A percentile compares a stretch with the other conserved stretches of the same genome.
Conservation (phyloP, 2,329 filamentous ascomycete species). For the Myriosclerotinia scirpicola region DNA sequence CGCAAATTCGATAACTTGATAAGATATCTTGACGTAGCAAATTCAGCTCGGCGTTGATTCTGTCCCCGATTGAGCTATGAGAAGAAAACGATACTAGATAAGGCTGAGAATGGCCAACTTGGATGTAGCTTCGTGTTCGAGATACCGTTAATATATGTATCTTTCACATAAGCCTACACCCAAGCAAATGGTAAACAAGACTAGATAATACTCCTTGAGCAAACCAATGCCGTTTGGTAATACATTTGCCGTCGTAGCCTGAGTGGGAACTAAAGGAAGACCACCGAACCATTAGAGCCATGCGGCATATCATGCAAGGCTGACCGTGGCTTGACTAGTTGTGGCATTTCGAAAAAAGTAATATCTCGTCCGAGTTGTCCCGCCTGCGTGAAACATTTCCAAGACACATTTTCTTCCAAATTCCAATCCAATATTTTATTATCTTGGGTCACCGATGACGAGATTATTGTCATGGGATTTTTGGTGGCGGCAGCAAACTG, state of each 20-base stretch:
- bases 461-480: constrained; percentile 2
- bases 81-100: not conserved
- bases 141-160: constrained; percentile 9
- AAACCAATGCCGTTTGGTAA: constrained; percentile 4
- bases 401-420: not conserved
- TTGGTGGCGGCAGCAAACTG: constrained; percentile 8
- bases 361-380: no score
- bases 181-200: constrained; percentile 8
- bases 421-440: not conserved
- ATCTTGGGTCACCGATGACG: constrained; percentile 2
- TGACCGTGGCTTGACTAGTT: not conserved
- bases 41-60: constrained; percentile 22
- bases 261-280: not conserved
- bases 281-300: not conserved
- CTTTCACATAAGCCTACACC: not conserved
- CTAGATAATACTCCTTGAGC: not conserved
- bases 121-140: constrained; percentile 5
- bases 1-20: not conserved
- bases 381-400: not conserved
- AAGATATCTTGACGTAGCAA: not conserved
- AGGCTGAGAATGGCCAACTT: not conserved
- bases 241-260: constrained; percentile 2
- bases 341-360: not conserved
- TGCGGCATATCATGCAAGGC: constrained; percentile 15
- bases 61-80: not conserved